phyloP scores from a whole-genome alignment of 2,329 filamentous ascomycete species.

The Fusarium pininemorale region DNA sequence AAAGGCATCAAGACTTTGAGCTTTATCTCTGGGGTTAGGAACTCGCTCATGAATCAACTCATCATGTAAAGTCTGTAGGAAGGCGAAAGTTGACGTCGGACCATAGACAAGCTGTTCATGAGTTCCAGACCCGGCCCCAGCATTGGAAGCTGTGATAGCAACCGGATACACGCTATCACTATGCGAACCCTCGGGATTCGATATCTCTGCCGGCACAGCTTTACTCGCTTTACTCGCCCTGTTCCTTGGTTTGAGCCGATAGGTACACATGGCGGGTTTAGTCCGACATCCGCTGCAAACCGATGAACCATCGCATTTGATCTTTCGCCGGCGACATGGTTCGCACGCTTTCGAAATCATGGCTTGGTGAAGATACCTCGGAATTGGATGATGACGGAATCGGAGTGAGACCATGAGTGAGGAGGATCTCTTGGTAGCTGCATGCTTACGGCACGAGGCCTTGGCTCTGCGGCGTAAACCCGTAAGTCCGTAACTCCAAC shows the following conservation, averaged over 20 bases:
- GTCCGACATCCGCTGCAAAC: background rate
- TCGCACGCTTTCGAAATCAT: background rate
- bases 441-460: background rate
- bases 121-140: fast-evolving
- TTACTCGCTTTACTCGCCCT: no score
- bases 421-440: background rate
- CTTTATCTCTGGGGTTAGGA: fast-evolving
- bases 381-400: background rate
- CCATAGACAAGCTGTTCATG: background rate
- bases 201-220: fast-evolving
- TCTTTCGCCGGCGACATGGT: background rate
- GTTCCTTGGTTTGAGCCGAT: background rate
- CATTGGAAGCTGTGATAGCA: background rate
- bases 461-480: background rate
- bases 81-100: background rate
- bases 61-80: background rate
- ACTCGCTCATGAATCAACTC: background rate
- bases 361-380: background rate
- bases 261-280: background rate
- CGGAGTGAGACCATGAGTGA: fast-evolving
- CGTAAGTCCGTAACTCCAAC: background rate
- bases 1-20: background rate
- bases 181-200: background rate
- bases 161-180: no score
- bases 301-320: background rate